phyloP scores from a whole-genome alignment of 768 basidiomycete species.

The Gymnopilus dilepis region DNA sequence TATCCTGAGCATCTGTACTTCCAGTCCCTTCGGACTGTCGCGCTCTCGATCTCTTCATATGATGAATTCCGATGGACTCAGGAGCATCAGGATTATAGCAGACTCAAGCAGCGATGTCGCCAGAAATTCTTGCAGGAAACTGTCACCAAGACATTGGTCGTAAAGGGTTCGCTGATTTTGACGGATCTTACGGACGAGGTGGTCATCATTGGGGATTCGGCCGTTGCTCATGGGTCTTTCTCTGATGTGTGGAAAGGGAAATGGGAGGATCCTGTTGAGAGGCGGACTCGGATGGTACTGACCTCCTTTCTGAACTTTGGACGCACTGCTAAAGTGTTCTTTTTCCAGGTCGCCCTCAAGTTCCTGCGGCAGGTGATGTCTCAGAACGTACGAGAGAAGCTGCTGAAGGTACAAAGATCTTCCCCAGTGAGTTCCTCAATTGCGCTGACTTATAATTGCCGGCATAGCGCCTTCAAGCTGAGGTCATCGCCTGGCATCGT shows the following conservation, averaged over 20 bases:
- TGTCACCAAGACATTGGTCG: constrained; percentile 58
- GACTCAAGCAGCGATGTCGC: constrained; percentile 60
- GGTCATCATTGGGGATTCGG: constrained; percentile 46
- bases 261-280: constrained; percentile 55
- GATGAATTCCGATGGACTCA: constrained; percentile 63
- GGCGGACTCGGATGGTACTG: constrained; percentile 39
- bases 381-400: constrained; percentile 54
- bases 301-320: neutral
- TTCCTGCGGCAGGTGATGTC: constrained; percentile 58
- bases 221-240: constrained; percentile 60
- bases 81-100: constrained; percentile 58
- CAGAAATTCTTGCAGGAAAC: constrained; percentile 59
- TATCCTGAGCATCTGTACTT: constrained; percentile 57
- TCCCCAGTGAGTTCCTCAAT: neutral
- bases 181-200: constrained; percentile 65
- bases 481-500: constrained; percentile 62
- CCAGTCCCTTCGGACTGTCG: constrained; percentile 55
- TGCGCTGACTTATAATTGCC: neutral
- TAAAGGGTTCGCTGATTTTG: constrained; percentile 53
- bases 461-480: constrained; percentile 57
- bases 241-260: constrained; percentile 66
- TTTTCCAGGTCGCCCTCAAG: constrained; percentile 58
- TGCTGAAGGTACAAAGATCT: constrained; percentile 47
- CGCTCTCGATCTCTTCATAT: constrained; percentile 58
- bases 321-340: neutral